A percentile compares a stretch with the other conserved stretches of the same genome.
phyloP scores from a whole-genome alignment of 2,329 filamentous ascomycete species.

The Exophiala xenobiotica region DNA sequence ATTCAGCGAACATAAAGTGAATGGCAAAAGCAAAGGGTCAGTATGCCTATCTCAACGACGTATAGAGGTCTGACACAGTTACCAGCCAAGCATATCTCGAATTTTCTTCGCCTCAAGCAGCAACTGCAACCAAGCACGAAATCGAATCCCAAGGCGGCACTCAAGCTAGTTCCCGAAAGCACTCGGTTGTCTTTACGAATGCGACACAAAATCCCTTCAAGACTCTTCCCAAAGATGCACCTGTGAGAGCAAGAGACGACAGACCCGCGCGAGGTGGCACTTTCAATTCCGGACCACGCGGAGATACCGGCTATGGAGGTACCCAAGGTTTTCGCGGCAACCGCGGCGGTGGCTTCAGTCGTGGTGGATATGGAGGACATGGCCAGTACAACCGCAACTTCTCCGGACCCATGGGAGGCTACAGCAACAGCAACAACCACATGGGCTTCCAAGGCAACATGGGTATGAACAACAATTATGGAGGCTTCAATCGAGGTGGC shows the following conservation, averaged over 20 bases:
- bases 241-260: conserved; percentile 65
- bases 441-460: conserved; percentile 49
- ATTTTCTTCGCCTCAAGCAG: conserved; percentile 77
- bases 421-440: conserved; percentile 52
- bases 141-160: conserved; percentile 65
- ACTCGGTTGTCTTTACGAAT: conserved; percentile 71
- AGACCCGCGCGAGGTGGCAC: conserved; percentile 47
- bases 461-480: conserved; percentile 53
- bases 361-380: conserved; percentile 38
- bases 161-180: conserved; percentile 62
- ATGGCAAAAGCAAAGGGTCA: conserved; percentile 97
- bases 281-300: conserved; percentile 41
- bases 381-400: conserved; percentile 51
- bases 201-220: conserved; percentile 83
- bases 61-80: too few species aligned
- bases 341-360: conserved; percentile 53
- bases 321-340: conserved; percentile 57
- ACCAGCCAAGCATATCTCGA: conserved; percentile 75
- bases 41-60: conserved; percentile 34
- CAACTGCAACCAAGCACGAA: conserved; percentile 78
- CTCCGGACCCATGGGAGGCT: conserved; percentile 42
- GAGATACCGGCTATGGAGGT: conserved; percentile 44
- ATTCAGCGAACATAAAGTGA: conserved; percentile 98
- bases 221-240: conserved; percentile 85
- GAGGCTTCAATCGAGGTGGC: conserved; percentile 52